Conservation (phyloP, 2,329 filamentous ascomycete genomes). For the Fusarium metavorans region DNA sequence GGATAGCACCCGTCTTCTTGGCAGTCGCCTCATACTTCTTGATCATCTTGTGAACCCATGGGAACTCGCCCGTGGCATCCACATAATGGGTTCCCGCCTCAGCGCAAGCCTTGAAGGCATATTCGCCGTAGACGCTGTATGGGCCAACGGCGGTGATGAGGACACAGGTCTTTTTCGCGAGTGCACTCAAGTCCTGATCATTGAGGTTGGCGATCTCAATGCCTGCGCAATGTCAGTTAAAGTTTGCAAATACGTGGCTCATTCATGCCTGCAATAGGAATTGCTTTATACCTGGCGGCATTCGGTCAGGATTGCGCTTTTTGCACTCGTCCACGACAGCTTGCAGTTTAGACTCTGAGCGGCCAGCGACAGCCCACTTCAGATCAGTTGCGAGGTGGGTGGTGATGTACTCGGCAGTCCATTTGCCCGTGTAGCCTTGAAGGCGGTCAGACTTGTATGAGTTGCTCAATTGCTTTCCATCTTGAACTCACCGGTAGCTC, state of each 20-base stretch:
- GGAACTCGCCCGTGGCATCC: conserved; percentile 71
- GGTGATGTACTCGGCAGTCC: conserved; percentile 81
- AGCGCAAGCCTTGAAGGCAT: conserved; percentile 71
- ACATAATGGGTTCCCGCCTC: conserved; percentile 73
- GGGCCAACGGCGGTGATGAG: conserved; percentile 72
- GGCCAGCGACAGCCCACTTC: conserved; percentile 89
- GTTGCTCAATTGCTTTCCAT: not conserved
- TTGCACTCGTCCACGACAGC: conserved; percentile 75
- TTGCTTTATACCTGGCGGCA: conserved; percentile 70
- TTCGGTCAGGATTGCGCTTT: conserved; percentile 74
- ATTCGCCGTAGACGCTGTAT: conserved; percentile 67
- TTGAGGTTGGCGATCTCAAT: conserved; percentile 66
- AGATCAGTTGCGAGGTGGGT: conserved; percentile 78
- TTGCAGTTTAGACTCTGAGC: conserved; percentile 81
- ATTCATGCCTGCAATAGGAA: not conserved
- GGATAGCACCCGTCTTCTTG: conserved; percentile 65
- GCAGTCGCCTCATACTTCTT: conserved; percentile 67
- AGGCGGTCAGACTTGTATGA: conserved; percentile 18
- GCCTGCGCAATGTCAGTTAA: conserved; percentile 45
- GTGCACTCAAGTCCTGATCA: conserved; percentile 57
- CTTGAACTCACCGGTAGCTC: conserved; percentile 63
- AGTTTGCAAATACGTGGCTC: not conserved
- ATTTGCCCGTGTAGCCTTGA: conserved; percentile 84
- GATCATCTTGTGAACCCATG: conserved; percentile 71
- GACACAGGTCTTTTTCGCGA: conserved; percentile 68